A percentile compares a stretch with the other conserved stretches of the same genome.
Conservation (phyloP, 2,329 filamentous ascomycete species). For the Aureobasidium namibiae region DNA sequence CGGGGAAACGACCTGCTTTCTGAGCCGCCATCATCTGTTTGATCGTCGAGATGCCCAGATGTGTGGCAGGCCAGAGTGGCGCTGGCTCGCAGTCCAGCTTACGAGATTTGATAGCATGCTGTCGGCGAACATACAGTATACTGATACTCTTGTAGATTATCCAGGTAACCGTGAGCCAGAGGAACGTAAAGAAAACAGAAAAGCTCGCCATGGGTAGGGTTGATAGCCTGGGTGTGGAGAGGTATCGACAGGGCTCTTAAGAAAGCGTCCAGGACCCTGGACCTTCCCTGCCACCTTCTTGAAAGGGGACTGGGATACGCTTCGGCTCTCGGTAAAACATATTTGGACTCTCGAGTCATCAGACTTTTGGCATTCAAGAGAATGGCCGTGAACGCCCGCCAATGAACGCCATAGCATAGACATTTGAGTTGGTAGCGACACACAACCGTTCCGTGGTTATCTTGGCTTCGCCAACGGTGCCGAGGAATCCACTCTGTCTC, state of each 20-base stretch:
- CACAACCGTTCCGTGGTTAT: background rate
- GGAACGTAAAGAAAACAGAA: background rate
- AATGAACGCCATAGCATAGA: slow-evolving; percentile 2
- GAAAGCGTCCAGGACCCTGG: background rate
- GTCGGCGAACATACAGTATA: background rate
- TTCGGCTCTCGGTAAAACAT: slow-evolving; percentile 2
- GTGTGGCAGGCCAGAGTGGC: slow-evolving; percentile 20
- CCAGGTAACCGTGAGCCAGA: background rate
- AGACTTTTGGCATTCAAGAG: background rate
- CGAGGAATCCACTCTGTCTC: background rate
- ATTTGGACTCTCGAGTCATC: background rate
- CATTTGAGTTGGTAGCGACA: slow-evolving; percentile 9
- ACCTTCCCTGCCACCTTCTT: background rate
- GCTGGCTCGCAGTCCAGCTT: slow-evolving; percentile 14
- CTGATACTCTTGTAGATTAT: slow-evolving; percentile 3
- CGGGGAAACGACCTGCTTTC: slow-evolving; percentile 21
- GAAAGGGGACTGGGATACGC: background rate
- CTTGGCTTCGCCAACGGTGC: slow-evolving; percentile 1
- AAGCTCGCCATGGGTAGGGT: background rate
- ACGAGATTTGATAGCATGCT: slow-evolving; percentile 11
- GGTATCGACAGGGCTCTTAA: slow-evolving; percentile 12
- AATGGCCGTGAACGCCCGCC: slow-evolving; percentile 11
- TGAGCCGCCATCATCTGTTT: slow-evolving; percentile 22
- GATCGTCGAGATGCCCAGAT: slow-evolving; percentile 23
- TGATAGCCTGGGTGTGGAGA: background rate